A percentile compares a stretch with the other conserved stretches of the same genome.
These are phyloP conservation scores for Podila minutissima DNA, from an alignment of 192 early-diverging fungal genomes.

Conservation along the genomic window DNA sequence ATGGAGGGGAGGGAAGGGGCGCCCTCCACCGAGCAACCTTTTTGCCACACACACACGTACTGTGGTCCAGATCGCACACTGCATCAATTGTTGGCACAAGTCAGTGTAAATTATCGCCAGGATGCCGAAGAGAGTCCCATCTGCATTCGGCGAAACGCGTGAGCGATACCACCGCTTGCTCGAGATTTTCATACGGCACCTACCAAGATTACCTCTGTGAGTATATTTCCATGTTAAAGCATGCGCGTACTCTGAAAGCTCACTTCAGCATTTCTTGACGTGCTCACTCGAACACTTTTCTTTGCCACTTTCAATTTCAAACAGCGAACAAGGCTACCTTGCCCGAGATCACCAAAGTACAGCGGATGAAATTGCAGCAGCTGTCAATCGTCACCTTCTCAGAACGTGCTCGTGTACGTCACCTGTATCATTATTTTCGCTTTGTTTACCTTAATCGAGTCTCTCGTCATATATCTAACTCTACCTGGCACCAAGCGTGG, in stretches of 20 bases:
- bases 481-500: too few species aligned
- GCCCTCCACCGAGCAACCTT: too few species aligned
- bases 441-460: conserved; percentile 1
- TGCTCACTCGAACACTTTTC: not conserved
- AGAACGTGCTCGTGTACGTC: conserved; percentile 62
- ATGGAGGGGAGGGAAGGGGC: too few species aligned
- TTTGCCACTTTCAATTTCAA: not conserved
- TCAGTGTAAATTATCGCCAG: too few species aligned
- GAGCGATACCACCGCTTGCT: conserved; percentile 64
- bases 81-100: too few species aligned
- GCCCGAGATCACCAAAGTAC: conserved; percentile 56
- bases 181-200: conserved; percentile 83
- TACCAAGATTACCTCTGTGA: conserved; percentile 80
- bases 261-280: not conserved
- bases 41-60: too few species aligned
- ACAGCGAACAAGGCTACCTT: conserved; percentile 58
- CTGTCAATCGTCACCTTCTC: conserved; percentile 83
- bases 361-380: conserved; percentile 71
- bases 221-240: not conserved
- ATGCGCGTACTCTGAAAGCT: not conserved
- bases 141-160: too few species aligned
- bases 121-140: too few species aligned
- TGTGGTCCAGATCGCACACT: too few species aligned
- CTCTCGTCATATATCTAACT: not conserved
- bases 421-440: not conserved